Conservation (phyloP, 2,329 filamentous ascomycete genomes). For the Dactylonectria macrodidyma region DNA sequence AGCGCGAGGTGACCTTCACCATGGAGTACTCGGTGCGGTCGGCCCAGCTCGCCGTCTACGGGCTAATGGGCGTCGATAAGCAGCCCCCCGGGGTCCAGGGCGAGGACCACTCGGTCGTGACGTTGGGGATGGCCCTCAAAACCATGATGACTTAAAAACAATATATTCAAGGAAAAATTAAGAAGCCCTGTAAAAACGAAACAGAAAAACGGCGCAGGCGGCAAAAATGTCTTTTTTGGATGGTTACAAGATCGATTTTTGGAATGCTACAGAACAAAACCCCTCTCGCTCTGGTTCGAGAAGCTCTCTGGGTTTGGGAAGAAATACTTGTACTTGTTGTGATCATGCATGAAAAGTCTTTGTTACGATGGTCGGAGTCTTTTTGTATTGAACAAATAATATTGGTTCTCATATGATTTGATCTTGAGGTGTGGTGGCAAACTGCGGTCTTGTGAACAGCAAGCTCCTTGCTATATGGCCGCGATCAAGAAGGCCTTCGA, state of each 20-base stretch:
- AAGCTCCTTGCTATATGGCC: too few species aligned
- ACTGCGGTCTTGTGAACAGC: too few species aligned
- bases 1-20: conserved; percentile 47
- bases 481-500: too few species aligned
- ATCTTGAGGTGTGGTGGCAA: too few species aligned
- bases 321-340: not conserved
- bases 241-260: conserved; percentile 4
- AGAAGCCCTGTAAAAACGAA: not conserved
- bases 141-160: conserved; percentile 45
- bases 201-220: not conserved
- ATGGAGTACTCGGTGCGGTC: conserved; percentile 49
- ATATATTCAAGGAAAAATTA: too few species aligned
- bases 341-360: not conserved
- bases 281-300: conserved; percentile 2
- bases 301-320: not conserved
- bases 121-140: conserved; percentile 46
- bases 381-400: not conserved
- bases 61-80: conserved; percentile 44
- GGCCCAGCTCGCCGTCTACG: conserved; percentile 46
- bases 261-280: conserved; percentile 9
- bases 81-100: conserved; percentile 39
- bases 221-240: conserved; percentile 4
- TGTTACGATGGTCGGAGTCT: not conserved
- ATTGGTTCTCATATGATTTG: not conserved
- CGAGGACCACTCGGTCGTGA: conserved; percentile 42